Conservation (phyloP, 2,329 filamentous ascomycete genomes). For the Aspergillus eucalypticola region DNA sequence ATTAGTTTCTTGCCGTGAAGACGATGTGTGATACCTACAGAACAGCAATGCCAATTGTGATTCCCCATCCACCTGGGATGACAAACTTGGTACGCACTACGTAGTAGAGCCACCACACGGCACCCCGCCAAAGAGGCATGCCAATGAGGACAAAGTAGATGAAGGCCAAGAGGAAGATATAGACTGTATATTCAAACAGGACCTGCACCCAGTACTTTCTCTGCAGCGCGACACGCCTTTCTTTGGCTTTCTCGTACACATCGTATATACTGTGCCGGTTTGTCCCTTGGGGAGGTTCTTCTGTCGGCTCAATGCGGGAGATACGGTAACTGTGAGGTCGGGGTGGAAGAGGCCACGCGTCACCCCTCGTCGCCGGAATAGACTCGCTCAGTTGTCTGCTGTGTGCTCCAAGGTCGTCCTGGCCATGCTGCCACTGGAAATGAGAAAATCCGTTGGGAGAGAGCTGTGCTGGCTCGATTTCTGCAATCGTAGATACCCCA, state of each 20-base stretch:
- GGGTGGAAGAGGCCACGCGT: conserved; percentile 7
- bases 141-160: conserved; percentile 51
- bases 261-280: conserved; percentile 5
- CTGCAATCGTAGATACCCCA: background rate
- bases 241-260: conserved; percentile 4
- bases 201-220: conserved; percentile 39
- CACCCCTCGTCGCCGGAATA: background rate
- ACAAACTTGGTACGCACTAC: conserved; percentile 43
- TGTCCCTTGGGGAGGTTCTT: background rate
- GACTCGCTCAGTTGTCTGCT: background rate
- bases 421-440: background rate
- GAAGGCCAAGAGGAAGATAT: conserved; percentile 39
- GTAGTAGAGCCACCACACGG: conserved; percentile 47
- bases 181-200: conserved; percentile 43
- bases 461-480: background rate
- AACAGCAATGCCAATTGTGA: conserved; percentile 39
- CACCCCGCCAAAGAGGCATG: conserved; percentile 49
- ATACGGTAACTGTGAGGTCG: background rate
- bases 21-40: conserved; percentile 29
- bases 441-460: background rate
- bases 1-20: background rate
- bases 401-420: background rate
- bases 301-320: conserved; percentile 2
- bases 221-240: conserved; percentile 13
- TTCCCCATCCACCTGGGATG: conserved; percentile 43